Evolutionary conservation across 495 filamentous ascomycete genomes (phyloP), one percentile per base, ranked within the genome.

Genomic region (Annulohypoxylon nitens): DNA sequence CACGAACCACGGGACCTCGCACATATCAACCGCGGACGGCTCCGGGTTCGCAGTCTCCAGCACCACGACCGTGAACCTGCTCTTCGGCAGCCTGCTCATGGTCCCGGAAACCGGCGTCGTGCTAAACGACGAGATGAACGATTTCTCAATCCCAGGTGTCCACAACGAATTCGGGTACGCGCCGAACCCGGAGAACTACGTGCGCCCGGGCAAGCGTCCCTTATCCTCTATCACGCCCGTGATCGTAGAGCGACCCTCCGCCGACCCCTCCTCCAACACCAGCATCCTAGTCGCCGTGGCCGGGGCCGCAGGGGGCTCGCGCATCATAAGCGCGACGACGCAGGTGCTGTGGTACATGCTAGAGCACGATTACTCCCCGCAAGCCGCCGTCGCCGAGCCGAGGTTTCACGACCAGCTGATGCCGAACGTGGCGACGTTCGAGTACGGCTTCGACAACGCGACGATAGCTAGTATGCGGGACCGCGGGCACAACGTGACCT

Each of bases 81-180:
- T 94, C 0, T 98, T 97, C 63, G 95, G 95, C 16, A 90, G 88
- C 48, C 82, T 88, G 30, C 71, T 97, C 39, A 88, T 97, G 82
- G 90, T 94, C 0, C 93, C 93, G 0, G 90, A 94, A 74, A 96
- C 93, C 0, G 88, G 87, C 11, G 88, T 97, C 57, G 92, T 97
- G 54, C 91, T 96, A 87, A 97, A 97, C 79, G 89, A 95, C 76
- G 91, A 94, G 78, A 95, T 95, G 93, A 91, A 95, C 76, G 91
- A 90, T 86, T 93, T 93, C 81, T 91, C 88, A 10, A 91, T 93
- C 72, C 93, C 93, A 2, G 88, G 87, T 26, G 79, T 81, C 7
- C 86, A 84, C 33, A 95, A 95, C 81, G 86, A 87, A 16, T 97
- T 95, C 71, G 93, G 92, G 45, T 95, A 90, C 80, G 80, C 89